These are phyloP conservation scores for Borealophlyctis nickersoniae DNA, from an alignment of 192 early-diverging fungal species.

Conservation along the genomic window DNA sequence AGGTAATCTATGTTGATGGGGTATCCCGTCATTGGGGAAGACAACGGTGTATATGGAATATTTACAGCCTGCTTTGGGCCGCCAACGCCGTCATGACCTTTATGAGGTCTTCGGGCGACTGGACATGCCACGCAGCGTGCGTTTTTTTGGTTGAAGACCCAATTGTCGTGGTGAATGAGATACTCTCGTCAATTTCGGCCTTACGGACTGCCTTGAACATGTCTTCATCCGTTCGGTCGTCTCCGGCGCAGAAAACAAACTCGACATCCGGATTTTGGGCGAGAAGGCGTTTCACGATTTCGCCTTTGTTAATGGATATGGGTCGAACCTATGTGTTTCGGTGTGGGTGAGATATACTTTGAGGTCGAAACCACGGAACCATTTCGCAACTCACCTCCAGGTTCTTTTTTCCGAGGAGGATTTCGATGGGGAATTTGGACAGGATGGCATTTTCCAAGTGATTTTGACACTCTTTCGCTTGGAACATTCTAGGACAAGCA, in stretches of 20 bases:
- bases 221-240: slow-evolving; percentile 97
- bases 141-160: slow-evolving; percentile 87
- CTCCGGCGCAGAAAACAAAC: slow-evolving; percentile 94
- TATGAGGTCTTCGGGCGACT: slow-evolving; percentile 64
- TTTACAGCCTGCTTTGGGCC: background rate
- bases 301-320: slow-evolving; percentile 92
- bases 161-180: slow-evolving; percentile 75
- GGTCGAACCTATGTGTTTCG: slow-evolving; percentile 63
- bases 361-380: no score
- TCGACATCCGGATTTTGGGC: slow-evolving; percentile 62
- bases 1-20: no score
- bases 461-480: slow-evolving; percentile 96
- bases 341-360: no score
- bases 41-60: background rate
- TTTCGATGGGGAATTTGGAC: slow-evolving; percentile 91
- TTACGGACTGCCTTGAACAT: slow-evolving; percentile 80
- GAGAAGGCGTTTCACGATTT: slow-evolving; percentile 88
- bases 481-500: slow-evolving; percentile 55
- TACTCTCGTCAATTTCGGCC: slow-evolving; percentile 34
- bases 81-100: slow-evolving; percentile 31
- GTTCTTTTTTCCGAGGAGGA: slow-evolving; percentile 94
- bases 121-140: slow-evolving; percentile 79
- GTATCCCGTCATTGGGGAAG: no score
- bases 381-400: slow-evolving; percentile 74
- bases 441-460: slow-evolving; percentile 88